Conservation (phyloP, 2,329 filamentous ascomycete genomes). For the Conoideocrella luteorostrata region DNA sequence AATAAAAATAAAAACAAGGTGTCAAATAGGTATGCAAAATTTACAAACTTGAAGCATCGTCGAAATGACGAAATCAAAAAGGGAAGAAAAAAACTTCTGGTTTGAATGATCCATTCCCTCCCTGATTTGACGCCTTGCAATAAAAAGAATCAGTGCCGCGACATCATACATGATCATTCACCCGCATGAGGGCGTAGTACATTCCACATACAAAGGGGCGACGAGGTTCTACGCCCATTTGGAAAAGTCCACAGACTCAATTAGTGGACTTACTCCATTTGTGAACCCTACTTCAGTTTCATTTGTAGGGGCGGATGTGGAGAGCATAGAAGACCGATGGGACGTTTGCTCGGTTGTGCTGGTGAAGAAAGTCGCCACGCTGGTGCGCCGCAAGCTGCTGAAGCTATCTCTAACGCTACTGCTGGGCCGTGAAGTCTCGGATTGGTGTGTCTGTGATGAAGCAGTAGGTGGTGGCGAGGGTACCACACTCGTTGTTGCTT, state of each 20-base stretch:
- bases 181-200: not conserved
- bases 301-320: conserved; percentile 46
- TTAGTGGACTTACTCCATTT: conserved; percentile 23
- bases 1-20: too few relatives aligned
- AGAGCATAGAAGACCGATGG: conserved; percentile 52
- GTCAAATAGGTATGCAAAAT: conserved; percentile 3
- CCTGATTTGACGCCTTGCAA: conserved; percentile 4
- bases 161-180: conserved; percentile 2
- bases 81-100: conserved; percentile 3
- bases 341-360: conserved; percentile 49
- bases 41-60: not conserved
- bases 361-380: conserved; percentile 59
- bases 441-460: conserved; percentile 13
- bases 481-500: conserved; percentile 19
- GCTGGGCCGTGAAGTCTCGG: conserved; percentile 13
- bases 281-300: conserved; percentile 43
- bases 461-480: conserved; percentile 23
- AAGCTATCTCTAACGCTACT: conserved; percentile 51
- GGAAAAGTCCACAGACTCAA: conserved; percentile 34
- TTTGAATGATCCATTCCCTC: not conserved
- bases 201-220: not conserved
- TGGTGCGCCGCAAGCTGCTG: conserved; percentile 54
- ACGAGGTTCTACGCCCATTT: conserved; percentile 26
- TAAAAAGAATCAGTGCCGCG: not conserved
- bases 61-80: not conserved